Evolutionary conservation across 495 filamentous ascomycete species (phyloP), one percentile per base, ranked within the genome.

Genomic region (Aspergillus avenaceus): DNA sequence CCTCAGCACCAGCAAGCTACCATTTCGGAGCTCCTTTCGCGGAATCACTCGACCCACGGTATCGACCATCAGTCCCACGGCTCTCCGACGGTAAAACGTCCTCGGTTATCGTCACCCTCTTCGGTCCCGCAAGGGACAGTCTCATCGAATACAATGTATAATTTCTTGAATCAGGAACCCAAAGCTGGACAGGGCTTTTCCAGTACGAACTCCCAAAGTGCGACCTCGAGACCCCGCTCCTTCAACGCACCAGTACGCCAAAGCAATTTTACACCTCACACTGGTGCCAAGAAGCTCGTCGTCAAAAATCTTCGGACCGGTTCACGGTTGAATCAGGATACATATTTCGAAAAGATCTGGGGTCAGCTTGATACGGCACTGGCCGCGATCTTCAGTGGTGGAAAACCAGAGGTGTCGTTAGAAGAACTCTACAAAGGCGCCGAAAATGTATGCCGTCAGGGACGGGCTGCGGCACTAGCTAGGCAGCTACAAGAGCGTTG

Each of bases 401-500:
- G 76, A 47, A 77, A 80, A 49, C 77, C 86, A 5, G 66, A 71
- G 1, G 75, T 80, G 51, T 88, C 90, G 11, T 67, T 95, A 36
- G 93, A 97, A 63, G 85, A 89, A 50, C 75, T 98, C 8, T 97
- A 97, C 64, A 80, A 87, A 25, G 90, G 87, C 0, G 87, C 91
- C 0, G 92, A 97, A 73, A 91, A 92, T 59, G 75, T 95, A 0
- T 97, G 93, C 64, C 80, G 88, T 45, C 84, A 85, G 51, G 86
- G 83, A 2, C 77, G 79, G 53, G 85, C 89, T 2, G 69, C 74
- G n/a, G 66, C 78, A 14, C 62, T 96, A 32, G 83, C 77, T 37
- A 74, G 80, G 38, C 75, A 76, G 55, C 67, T 96, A 36, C 74
- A 78, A 49, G 70, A 69, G 16, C 75, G 78, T 49, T 91, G 85